Percentiles rank a stretch among this genome's conserved stretches.
phyloP scores from a whole-genome alignment of 176 grass and related monocot species.

The sorghum (Sorghum bicolor) region Sorghum_bicolor_NCBIv3 NC_012870.2:69000501-69001000 shows the following conservation, averaged over 20 bases:
- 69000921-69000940: not conserved
- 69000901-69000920: not conserved
- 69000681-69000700: slow-evolving; percentile 55
- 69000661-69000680: slow-evolving; percentile 62
- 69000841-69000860: not conserved
- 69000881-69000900: not conserved
- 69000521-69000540: not conserved
- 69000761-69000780: slow-evolving; percentile 18
- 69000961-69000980: not conserved
- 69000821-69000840: not conserved
- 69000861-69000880: not conserved
- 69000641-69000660: slow-evolving; percentile 74
- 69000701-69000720: slow-evolving; percentile 22
- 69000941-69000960: not conserved
- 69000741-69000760: slow-evolving; percentile 26
- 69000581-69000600: slow-evolving; percentile 69
- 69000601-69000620: slow-evolving; percentile 73
- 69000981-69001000: not conserved
- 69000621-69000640: slow-evolving; percentile 43
- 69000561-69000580: slow-evolving; percentile 74
- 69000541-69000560: slow-evolving; percentile 42
- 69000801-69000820: not conserved
- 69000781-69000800: slow-evolving; percentile 11
- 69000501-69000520: not conserved
- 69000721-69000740: slow-evolving; percentile 1